Evolutionary conservation across 2,329 filamentous ascomycete genomes (phyloP), one percentile per base, ranked within the genome.

Genomic region (Macroventuria anomochaeta): DNA sequence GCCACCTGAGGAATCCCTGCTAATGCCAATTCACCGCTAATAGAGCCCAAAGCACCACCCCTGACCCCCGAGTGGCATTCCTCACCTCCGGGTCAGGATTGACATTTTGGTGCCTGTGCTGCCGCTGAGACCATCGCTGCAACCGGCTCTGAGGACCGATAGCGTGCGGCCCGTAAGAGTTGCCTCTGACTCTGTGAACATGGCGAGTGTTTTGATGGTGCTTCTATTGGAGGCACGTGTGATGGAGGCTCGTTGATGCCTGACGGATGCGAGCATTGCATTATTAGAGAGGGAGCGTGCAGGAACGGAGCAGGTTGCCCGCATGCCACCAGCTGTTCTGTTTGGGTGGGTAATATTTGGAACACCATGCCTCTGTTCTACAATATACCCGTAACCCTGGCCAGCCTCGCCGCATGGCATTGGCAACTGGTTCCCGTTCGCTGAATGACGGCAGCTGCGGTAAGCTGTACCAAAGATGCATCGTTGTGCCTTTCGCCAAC

Each of bases 61-160:
- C 69, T 64, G 59, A 50, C 63, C 60, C 54, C 64, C 61, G 68
- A 25, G 23, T 25, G 23, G 23, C 49, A 53, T 61, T 62, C 69
- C 69, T 64, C 59, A 52, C 63, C 60, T 55, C 64, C 61, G 68
- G 67, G 64, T 64, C 67, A n/a, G 49, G 29, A 50, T 32, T 11
- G 62, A 58, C 63, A 62, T 62, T n/a, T 52, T 50, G 46, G 43
- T 62, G 59, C 59, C 63, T 65, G 58, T 56, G 48, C 29, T 48
- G 40, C 49, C 37, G 50, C 53, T 55, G 56, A 55, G 60, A 62
- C 58, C 59, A 55, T 20, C 21, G 42, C 42, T 15, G 31, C 25
- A n/a, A 46, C 59, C 58, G 48, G 53, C 53, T 57, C 42, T 46
- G 50, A 48, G 52, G 53, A 52, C 46, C 58, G 57, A 59, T 53